Percentiles rank a stretch among this genome's conserved stretches.
Conservation (phyloP, 2,329 filamentous ascomycete genomes). For the Trichoderma oligosporum region DNA sequence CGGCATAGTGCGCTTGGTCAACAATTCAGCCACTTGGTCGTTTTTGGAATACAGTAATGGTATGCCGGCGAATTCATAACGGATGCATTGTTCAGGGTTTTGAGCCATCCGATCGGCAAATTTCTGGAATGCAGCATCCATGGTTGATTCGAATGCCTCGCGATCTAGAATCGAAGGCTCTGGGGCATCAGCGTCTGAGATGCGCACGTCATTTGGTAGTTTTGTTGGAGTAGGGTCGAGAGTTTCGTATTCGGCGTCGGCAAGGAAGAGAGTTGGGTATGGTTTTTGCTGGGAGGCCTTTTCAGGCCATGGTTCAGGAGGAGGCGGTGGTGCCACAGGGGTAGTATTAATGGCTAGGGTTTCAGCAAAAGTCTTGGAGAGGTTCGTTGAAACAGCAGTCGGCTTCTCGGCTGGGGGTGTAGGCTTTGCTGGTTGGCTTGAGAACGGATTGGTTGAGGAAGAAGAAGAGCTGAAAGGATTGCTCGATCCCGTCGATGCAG, state of each 20-base stretch:
- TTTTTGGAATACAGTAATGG: constrained; percentile 77
- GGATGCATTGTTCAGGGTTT: constrained; percentile 77
- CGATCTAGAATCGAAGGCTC: constrained; percentile 56
- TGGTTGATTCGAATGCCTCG: constrained; percentile 66
- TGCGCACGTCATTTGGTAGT: constrained; percentile 46
- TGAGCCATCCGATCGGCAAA: constrained; percentile 75
- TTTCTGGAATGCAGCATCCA: constrained; percentile 74
- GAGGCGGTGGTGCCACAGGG: constrained; percentile 31
- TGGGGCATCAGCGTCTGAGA: constrained; percentile 39
- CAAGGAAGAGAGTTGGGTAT: constrained; percentile 73
- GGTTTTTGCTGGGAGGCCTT: constrained; percentile 60
- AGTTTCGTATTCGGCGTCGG: constrained; percentile 89
- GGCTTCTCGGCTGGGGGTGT: constrained; percentile 28
- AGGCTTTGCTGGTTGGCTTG: constrained; percentile 35
- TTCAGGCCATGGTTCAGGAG: constrained; percentile 72
- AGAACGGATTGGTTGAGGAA: constrained; percentile 30
- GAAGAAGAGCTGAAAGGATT: constrained; percentile 33
- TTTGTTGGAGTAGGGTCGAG: constrained; percentile 59
- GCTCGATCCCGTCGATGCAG: constrained; percentile 24
- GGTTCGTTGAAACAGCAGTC: constrained; percentile 28
- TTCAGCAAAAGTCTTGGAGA: constrained; percentile 65
- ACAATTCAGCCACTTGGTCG: constrained; percentile 67
- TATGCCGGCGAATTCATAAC: constrained; percentile 70
- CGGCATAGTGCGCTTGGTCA: constrained; percentile 60
- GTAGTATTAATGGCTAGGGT: constrained; percentile 69